Conservation (phyloP, 2,329 filamentous ascomycete genomes). For the Pestalotiopsis sp. region DNA sequence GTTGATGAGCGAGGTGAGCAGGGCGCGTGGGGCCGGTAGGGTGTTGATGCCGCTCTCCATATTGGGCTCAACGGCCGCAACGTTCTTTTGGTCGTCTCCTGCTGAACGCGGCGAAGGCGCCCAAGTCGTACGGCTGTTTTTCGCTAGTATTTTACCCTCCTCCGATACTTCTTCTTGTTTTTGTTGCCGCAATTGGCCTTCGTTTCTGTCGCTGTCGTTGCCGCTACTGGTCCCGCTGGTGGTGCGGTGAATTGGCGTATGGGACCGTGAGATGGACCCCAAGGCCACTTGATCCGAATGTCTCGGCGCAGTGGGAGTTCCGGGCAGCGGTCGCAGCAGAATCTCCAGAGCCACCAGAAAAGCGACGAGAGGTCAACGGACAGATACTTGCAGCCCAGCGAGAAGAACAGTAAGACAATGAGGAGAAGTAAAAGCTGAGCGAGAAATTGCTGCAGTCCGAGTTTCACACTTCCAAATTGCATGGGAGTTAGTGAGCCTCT, state of each 20-base stretch:
- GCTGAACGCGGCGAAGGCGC: background rate
- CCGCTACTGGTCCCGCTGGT: background rate
- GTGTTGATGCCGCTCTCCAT: constrained; percentile 22
- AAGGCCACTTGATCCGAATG: background rate
- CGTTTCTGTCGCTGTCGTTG: background rate
- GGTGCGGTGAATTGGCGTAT: background rate
- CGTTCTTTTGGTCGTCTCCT: background rate
- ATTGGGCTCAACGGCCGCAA: background rate
- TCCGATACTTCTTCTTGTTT: background rate
- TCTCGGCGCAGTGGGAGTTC: background rate
- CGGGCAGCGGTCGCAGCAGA: too few relatives aligned
- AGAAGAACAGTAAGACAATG: background rate
- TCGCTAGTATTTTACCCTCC: background rate
- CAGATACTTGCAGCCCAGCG: background rate
- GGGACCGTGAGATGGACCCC: background rate
- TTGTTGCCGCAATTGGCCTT: background rate
- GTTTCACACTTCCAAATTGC: background rate
- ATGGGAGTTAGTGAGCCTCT: too few relatives aligned
- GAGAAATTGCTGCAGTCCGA: background rate
- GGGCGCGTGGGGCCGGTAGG: constrained; percentile 41
- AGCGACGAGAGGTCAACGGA: too few relatives aligned
- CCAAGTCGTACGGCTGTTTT: background rate
- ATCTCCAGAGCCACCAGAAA: too few relatives aligned
- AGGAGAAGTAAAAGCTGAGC: background rate
- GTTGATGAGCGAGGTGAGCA: constrained; percentile 53